A percentile compares a stretch with the other conserved stretches of the same genome.
These are phyloP conservation scores for Phaffia rhodozyma DNA, from an alignment of 1,284 basidiomycete genomes.

Conservation along the genomic window DNA sequence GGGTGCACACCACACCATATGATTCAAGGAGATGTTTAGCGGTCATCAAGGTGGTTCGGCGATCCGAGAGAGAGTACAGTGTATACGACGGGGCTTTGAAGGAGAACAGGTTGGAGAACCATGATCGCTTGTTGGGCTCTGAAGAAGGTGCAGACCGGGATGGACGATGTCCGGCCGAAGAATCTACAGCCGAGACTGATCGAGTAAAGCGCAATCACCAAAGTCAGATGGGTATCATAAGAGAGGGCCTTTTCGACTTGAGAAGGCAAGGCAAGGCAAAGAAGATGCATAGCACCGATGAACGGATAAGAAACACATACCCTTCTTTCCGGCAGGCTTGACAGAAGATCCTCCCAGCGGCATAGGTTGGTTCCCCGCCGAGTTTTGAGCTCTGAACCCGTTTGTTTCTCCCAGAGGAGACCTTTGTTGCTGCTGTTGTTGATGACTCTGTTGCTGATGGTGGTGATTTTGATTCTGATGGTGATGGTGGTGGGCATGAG, in stretches of 20 bases:
- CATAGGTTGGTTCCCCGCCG: conserved; percentile 4
- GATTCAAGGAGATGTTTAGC: conserved; percentile 56
- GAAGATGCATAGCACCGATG: no score
- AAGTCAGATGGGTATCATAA: background rate
- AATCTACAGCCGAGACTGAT: conserved; percentile 29
- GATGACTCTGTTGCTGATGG: background rate
- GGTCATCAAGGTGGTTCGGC: conserved; percentile 54
- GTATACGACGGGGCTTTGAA: conserved; percentile 58
- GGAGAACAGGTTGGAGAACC: conserved; percentile 82
- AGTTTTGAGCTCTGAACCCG: conserved; percentile 1
- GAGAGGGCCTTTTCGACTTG: background rate
- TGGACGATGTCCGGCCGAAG: conserved; percentile 27
- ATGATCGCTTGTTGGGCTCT: conserved; percentile 48
- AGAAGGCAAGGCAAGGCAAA: background rate
- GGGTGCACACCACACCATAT: conserved; percentile 53
- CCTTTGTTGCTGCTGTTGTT: conserved; percentile 11
- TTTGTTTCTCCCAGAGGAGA: conserved; percentile 13
- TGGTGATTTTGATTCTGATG: no score
- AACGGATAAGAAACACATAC: background rate
- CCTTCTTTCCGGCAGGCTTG: background rate
- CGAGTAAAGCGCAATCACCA: conserved; percentile 37
- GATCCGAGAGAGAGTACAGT: conserved; percentile 39
- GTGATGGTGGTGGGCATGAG: no score
- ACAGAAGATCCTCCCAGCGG: background rate
- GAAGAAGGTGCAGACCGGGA: conserved; percentile 21